phyloP scores from a whole-genome alignment of 495 filamentous ascomycete genomes.

The Neurospora sp. region DNA sequence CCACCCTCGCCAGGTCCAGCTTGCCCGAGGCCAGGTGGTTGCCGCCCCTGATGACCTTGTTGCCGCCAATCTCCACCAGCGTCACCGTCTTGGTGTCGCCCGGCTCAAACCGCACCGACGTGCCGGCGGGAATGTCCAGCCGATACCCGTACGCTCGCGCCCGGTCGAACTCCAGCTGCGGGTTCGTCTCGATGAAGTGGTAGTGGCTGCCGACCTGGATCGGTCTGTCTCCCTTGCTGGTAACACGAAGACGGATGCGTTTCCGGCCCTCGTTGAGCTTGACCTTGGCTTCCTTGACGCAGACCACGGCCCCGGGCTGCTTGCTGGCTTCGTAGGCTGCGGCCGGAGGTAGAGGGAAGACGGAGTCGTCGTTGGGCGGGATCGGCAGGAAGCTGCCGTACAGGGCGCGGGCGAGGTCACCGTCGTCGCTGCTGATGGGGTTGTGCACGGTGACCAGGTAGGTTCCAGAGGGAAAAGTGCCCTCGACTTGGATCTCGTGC shows the following conservation, averaged over 20 bases:
- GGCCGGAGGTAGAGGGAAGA: slow-evolving; percentile 52
- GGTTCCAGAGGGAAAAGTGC: slow-evolving; percentile 83
- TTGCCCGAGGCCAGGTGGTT: slow-evolving; percentile 67
- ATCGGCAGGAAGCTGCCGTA: slow-evolving; percentile 91
- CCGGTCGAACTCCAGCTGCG: slow-evolving; percentile 87
- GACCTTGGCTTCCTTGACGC: slow-evolving; percentile 56
- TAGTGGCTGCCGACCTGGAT: slow-evolving; percentile 95
- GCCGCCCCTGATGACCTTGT: slow-evolving; percentile 74
- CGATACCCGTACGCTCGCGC: slow-evolving; percentile 72
- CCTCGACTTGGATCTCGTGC: slow-evolving; percentile 82
- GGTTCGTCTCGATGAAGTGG: slow-evolving; percentile 92
- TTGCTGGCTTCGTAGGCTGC: slow-evolving; percentile 53
- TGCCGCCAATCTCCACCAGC: slow-evolving; percentile 81
- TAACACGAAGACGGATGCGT: slow-evolving; percentile 66
- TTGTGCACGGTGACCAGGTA: slow-evolving; percentile 94
- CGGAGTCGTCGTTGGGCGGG: slow-evolving; percentile 40
- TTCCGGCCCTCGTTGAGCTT: slow-evolving; percentile 64
- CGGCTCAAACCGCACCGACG: slow-evolving; percentile 89
- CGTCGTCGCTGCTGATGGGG: slow-evolving; percentile 80
- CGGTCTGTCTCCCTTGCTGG: slow-evolving; percentile 82
- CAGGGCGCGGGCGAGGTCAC: slow-evolving; percentile 72
- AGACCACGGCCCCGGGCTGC: slow-evolving; percentile 71
- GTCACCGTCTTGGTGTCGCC: slow-evolving; percentile 91
- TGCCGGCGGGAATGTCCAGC: slow-evolving; percentile 85
- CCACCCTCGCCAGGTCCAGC: slow-evolving; percentile 50